Conservation (phyloP, 306 rosid species). For the Acacia melanoxylon region DNA sequence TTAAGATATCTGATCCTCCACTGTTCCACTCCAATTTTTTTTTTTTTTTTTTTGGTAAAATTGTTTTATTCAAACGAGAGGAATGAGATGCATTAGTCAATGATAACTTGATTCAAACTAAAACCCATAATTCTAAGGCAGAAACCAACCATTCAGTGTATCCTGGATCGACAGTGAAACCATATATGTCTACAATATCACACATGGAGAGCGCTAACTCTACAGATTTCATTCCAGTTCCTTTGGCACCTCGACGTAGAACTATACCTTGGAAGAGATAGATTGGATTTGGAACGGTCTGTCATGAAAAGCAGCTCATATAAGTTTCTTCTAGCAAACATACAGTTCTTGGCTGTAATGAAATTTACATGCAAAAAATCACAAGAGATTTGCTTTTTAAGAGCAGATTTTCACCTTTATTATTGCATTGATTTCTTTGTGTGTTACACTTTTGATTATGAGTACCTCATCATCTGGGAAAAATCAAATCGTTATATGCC, state of each 20-base stretch:
- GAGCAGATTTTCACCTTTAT: constrained; percentile 68
- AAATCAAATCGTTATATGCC: not conserved
- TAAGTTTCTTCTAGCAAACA: not conserved
- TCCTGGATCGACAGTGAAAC: constrained; percentile 98
- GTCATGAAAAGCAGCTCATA: constrained; percentile 41
- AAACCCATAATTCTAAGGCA: constrained; percentile 14
- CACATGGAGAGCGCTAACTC: constrained; percentile 98
- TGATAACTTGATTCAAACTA: not conserved
- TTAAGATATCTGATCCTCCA: constrained; percentile 1
- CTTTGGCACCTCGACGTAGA: constrained; percentile 99
- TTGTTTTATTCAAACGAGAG: not conserved
- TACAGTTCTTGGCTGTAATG: constrained; percentile 14
- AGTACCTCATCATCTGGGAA: constrained; percentile 79
- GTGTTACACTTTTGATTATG: constrained; percentile 89
- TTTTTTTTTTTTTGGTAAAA: not conserved
- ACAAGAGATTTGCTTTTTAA: constrained; percentile 11
- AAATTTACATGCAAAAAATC: constrained; percentile 22
- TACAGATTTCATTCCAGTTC: constrained; percentile 98
- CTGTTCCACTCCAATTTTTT: not conserved
- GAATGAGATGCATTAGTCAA: not conserved
- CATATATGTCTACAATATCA: constrained; percentile 89
- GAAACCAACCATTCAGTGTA: constrained; percentile 91
- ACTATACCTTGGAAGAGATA: constrained; percentile 99
- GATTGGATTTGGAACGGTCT: constrained; percentile 92
- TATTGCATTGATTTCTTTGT: constrained; percentile 76